phyloP scores from a whole-genome alignment of 768 basidiomycete species.

The Amanita pallidorosea region DNA sequence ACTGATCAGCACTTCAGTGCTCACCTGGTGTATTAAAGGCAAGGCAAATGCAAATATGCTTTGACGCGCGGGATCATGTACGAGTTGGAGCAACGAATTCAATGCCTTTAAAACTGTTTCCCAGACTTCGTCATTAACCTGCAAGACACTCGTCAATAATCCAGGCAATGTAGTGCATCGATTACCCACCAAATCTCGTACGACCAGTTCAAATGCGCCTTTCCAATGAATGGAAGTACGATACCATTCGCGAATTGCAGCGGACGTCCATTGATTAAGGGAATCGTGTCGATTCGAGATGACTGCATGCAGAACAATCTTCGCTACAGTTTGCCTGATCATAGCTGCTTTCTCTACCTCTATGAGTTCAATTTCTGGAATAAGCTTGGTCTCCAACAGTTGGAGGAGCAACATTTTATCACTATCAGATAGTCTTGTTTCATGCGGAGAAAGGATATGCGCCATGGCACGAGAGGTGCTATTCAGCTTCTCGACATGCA shows the following conservation, averaged over 20 bases:
- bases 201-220: constrained; percentile 24
- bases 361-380: constrained; percentile 22
- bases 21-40: constrained; percentile 26
- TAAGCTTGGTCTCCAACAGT: constrained; percentile 24
- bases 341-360: background rate
- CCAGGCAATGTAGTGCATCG: background rate
- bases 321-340: constrained; percentile 8
- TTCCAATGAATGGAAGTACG: constrained; percentile 29
- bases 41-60: constrained; percentile 27
- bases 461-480: constrained; percentile 24
- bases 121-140: constrained; percentile 36
- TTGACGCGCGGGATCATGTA: constrained; percentile 38
- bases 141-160: background rate
- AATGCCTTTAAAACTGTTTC: constrained; percentile 26
- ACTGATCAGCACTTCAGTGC: background rate
- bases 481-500: constrained; percentile 37
- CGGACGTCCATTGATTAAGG: constrained; percentile 19
- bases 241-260: constrained; percentile 28
- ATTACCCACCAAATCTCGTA: constrained; percentile 30
- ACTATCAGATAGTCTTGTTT: constrained; percentile 1
- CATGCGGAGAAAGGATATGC: constrained; percentile 10
- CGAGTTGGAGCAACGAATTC: constrained; percentile 27
- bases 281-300: constrained; percentile 16
- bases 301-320: constrained; percentile 11
- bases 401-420: constrained; percentile 11